A percentile compares a stretch with the other conserved stretches of the same genome.
Conservation (phyloP, 2,329 filamentous ascomycete species). For the Aspergillus sp. region DNA sequence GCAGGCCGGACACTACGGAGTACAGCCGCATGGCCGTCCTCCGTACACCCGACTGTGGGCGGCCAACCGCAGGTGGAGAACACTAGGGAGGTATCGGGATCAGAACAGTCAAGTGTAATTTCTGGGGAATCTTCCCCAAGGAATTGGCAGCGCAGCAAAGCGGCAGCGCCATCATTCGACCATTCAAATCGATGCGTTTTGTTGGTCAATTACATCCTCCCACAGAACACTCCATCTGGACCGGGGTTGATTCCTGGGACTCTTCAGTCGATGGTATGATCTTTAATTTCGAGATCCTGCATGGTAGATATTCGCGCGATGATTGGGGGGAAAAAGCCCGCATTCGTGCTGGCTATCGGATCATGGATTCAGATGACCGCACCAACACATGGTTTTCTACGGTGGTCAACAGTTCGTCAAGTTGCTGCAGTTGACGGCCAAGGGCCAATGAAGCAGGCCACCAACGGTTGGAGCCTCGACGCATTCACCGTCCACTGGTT, state of each 20-base stretch:
- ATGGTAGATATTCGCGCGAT: too few relatives aligned
- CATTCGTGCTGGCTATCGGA: too few relatives aligned
- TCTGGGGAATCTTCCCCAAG: constrained; percentile 3
- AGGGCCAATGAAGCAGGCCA: background rate
- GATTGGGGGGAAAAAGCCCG: too few relatives aligned
- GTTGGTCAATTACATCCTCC: too few relatives aligned
- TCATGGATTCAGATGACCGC: background rate
- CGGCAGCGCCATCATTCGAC: background rate
- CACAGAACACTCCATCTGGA: too few relatives aligned
- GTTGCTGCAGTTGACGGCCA: background rate
- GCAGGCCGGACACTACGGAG: background rate
- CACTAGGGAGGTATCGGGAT: background rate
- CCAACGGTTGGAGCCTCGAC: background rate
- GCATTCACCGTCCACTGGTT: background rate
- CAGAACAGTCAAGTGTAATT: background rate
- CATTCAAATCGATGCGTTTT: too few relatives aligned
- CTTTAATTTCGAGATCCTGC: too few relatives aligned
- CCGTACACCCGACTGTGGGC: too few relatives aligned
- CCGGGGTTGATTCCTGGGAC: too few relatives aligned
- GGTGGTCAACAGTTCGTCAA: background rate
- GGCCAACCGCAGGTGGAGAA: background rate
- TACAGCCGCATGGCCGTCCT: background rate
- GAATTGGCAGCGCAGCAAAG: background rate
- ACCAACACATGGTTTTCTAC: background rate
- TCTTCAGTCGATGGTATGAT: too few relatives aligned